A percentile compares a stretch with the other conserved stretches of the same genome.
Conservation (phyloP, 2,329 filamentous ascomycete species). For the Aspergillus latus region DNA sequence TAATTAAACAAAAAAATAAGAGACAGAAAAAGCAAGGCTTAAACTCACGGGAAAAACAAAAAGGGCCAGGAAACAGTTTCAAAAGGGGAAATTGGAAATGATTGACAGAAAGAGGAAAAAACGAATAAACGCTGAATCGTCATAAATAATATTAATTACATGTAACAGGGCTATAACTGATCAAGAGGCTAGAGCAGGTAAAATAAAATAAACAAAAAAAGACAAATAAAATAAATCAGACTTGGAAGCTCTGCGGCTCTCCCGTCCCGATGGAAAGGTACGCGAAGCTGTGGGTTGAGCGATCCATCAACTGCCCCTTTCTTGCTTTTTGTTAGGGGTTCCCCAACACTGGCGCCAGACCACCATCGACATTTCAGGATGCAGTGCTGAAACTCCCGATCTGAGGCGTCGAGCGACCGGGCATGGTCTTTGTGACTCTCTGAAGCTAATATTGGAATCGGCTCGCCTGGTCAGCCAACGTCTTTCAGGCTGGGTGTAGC, state of each 20-base stretch:
- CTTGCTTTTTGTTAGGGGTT: slow-evolving; percentile 22
- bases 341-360: slow-evolving; percentile 14
- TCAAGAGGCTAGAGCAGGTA: background rate
- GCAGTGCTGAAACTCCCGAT: background rate
- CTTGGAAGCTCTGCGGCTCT: slow-evolving; percentile 28
- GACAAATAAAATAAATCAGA: slow-evolving; percentile 4
- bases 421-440: background rate
- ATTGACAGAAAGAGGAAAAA: slow-evolving; percentile 15
- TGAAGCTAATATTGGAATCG: background rate
- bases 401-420: background rate
- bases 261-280: slow-evolving; percentile 38
- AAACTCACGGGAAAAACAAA: slow-evolving; percentile 9
- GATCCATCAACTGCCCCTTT: slow-evolving; percentile 27
- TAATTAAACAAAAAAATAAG: slow-evolving; percentile 19
- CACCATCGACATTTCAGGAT: background rate
- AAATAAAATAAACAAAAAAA: slow-evolving; percentile 6
- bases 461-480: background rate
- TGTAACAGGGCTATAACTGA: slow-evolving; percentile 8
- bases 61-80: slow-evolving; percentile 9
- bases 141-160: slow-evolving; percentile 6
- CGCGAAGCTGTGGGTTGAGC: slow-evolving; percentile 24
- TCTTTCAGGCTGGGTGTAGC: background rate
- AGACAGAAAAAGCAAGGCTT: slow-evolving; percentile 14
- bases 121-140: slow-evolving; percentile 8
- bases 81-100: slow-evolving; percentile 13